Evolutionary conservation across 2,329 filamentous ascomycete species (phyloP).

Genomic region (Aspergillus terreus): DNA sequence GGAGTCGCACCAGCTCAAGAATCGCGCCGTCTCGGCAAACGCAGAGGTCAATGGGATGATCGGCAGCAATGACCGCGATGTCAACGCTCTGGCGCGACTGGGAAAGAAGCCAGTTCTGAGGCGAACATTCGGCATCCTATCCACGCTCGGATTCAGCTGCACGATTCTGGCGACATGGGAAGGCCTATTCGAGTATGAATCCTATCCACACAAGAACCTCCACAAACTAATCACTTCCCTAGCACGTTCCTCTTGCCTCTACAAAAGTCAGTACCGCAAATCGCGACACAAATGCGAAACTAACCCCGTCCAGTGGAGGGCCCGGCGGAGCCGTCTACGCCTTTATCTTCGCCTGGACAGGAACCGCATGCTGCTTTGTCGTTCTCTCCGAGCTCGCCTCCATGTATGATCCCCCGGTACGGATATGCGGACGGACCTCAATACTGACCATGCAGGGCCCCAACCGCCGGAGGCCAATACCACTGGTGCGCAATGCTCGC

Average conservation of each 20-base stretch:
- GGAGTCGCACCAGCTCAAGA: too few species aligned
- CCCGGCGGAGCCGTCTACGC: slow-evolving; percentile 30
- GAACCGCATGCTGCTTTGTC: slow-evolving; percentile 22
- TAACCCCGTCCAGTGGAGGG: slow-evolving; percentile 24
- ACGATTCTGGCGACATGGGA: slow-evolving; percentile 22
- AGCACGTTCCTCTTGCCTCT: slow-evolving; percentile 11
- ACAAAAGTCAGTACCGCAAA: slow-evolving; percentile 7
- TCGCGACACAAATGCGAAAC: neutral
- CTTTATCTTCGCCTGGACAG: slow-evolving; percentile 31
- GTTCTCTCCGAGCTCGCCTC: slow-evolving; percentile 31
- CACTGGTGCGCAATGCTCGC: slow-evolving; percentile 42
- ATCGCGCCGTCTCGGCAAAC: too few species aligned
- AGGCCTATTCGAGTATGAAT: slow-evolving; percentile 13
- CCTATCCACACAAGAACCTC: neutral
- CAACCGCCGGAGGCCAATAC: slow-evolving; percentile 36
- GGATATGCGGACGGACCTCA: too few species aligned
- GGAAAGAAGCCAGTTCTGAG: slow-evolving; percentile 18
- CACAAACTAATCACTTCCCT: neutral
- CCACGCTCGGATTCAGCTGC: slow-evolving; percentile 20
- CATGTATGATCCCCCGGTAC: slow-evolving; percentile 19
- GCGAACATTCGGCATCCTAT: slow-evolving; percentile 19
- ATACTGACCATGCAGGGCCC: slow-evolving; percentile 19
- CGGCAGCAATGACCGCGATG: slow-evolving; percentile 6
- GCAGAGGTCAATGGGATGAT: too few species aligned
- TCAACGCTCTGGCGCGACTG: slow-evolving; percentile 11